Percentiles rank a stretch among this genome's conserved stretches.
Conservation (phyloP, 768 basidiomycete genomes). For the Lactifluus hygrophoroides region DNA sequence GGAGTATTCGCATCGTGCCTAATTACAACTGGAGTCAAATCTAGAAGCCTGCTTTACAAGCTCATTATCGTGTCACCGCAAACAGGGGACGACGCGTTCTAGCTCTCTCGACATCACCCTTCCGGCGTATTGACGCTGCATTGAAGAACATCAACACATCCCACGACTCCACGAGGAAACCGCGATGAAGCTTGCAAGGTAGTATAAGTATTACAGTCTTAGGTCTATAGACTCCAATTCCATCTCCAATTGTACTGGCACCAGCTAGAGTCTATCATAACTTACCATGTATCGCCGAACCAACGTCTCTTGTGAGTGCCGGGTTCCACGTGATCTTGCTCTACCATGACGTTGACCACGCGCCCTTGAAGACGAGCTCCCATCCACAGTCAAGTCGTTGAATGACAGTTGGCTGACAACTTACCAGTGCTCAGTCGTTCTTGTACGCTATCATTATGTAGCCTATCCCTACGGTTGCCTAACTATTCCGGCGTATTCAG, state of each 20-base stretch:
- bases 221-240: not conserved
- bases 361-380: conserved; percentile 13
- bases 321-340: not conserved
- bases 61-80: not conserved
- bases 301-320: conserved; percentile 15
- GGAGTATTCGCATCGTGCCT: not conserved
- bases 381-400: conserved; percentile 16
- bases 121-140: not conserved
- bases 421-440: conserved; percentile 12
- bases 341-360: not conserved
- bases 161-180: not conserved
- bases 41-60: not conserved
- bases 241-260: not conserved
- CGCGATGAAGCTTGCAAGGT: not conserved
- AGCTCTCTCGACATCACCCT: not conserved
- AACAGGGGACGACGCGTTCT: not conserved
- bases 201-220: conserved; percentile 2
- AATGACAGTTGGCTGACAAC: conserved; percentile 18
- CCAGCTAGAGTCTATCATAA: not conserved
- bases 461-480: not conserved
- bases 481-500: not conserved
- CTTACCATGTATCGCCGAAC: conserved; percentile 8
- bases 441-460: conserved; percentile 2
- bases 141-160: not conserved
- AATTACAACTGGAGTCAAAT: not conserved